Evolutionary conservation across 1,139 yeast genomes (phyloP).

Genomic region (Arxiozyma slooffiae): DNA sequence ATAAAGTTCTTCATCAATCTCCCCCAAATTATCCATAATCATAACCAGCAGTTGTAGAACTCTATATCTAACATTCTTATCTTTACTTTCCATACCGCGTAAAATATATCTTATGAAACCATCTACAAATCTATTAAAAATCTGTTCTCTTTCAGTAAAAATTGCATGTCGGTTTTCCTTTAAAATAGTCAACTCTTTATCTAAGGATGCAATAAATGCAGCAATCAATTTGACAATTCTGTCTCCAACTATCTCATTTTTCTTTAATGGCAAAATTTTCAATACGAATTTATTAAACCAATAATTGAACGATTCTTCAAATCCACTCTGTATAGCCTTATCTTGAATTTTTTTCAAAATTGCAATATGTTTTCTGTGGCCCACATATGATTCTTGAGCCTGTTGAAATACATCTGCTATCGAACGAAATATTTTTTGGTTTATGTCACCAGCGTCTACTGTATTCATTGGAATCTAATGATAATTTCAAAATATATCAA

Average conservation of each 20-base stretch:
- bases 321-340: conserved; percentile 44
- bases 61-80: conserved; percentile 69
- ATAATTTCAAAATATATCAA: too few species aligned
- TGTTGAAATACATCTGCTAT: conserved; percentile 70
- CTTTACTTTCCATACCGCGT: conserved; percentile 68
- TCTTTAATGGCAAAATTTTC: conserved; percentile 56
- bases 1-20: conserved; percentile 65
- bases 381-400: conserved; percentile 61
- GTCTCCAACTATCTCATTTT: conserved; percentile 66
- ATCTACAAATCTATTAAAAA: conserved; percentile 46
- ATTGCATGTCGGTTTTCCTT: conserved; percentile 31
- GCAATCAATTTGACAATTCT: conserved; percentile 67
- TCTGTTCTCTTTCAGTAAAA: conserved; percentile 33
- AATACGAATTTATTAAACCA: conserved; percentile 53
- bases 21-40: conserved; percentile 62
- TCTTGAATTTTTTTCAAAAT: conserved; percentile 51
- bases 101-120: conserved; percentile 55
- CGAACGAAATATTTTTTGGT: conserved; percentile 34
- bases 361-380: conserved; percentile 66
- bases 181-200: conserved; percentile 28
- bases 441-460: conserved; percentile 16
- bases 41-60: conserved; percentile 71
- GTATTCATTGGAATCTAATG: conserved; percentile 2
- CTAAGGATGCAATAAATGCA: conserved; percentile 42
- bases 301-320: conserved; percentile 49